Evolutionary conservation across 1,284 basidiomycete species (phyloP), one percentile per base, ranked within the genome.

Genomic region (Schizophyllum commune): DNA sequence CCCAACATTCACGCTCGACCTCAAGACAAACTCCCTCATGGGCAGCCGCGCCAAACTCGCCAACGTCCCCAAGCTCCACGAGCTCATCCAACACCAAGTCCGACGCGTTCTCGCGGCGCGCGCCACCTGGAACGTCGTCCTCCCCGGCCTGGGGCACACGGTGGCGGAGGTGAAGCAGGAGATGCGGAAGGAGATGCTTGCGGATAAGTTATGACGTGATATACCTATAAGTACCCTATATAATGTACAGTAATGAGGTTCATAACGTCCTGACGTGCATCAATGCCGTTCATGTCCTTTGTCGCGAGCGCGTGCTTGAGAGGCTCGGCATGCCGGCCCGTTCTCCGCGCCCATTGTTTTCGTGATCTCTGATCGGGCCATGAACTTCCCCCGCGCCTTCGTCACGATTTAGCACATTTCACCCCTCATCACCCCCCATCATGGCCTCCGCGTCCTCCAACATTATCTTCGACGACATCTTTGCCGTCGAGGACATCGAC

Each of bases 401-500:
- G 17, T 47, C 39, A 47, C 27, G 39, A 47, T 3, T 17, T 13
- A 47, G 39, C 13, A 47, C 17, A 47, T 17, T 47, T 47, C 27
- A 47, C 39, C 13, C 39, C 13, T 47, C 9, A 3, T 47, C 39
- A 11, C 13, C 39, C 39, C 39, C 39, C 13, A 9, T 59, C 60
- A 91, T 91, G 88, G 74, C 88, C 21, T 75, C 84, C 5, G 77
- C 80, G 39, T 77, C 85, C 33, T 90, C 90, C 1, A 89, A 83
- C 70, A 83, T 93, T 66, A 82, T 96, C 61, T 96, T 97, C 71
- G 89, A 94, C 69, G 94, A 96, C 73, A 86, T 94, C 33, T 96
- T 97, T 75, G 89, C 84, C 6, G 89, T 96, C 63, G 83, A 83
- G 66, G 87, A 77, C 32, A 92, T 96, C 58, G 92, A 97, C 79